These are phyloP conservation scores for Luffa aegyptiaca DNA, from an alignment of 306 rosid genomes.

Conservation along the genomic window DNA sequence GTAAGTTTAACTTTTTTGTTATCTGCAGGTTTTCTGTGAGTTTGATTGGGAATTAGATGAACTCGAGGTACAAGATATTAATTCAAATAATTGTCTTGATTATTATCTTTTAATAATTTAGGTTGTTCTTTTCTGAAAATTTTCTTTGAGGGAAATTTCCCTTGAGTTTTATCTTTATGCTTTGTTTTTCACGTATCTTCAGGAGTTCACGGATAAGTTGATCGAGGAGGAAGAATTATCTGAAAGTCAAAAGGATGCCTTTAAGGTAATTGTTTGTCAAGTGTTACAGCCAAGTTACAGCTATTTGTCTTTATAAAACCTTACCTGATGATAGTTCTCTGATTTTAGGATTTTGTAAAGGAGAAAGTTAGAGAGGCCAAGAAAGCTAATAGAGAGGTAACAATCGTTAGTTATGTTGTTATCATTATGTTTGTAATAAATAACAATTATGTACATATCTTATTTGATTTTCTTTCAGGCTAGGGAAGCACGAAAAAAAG, in stretches of 20 bases:
- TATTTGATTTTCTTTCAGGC: constrained; percentile 31
- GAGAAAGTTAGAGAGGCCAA: constrained; percentile 76
- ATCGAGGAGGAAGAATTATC: constrained; percentile 57
- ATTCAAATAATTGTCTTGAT: not conserved
- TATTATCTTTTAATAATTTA: not conserved
- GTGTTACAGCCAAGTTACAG: not conserved
- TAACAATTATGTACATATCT: not conserved
- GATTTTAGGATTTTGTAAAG: constrained; percentile 56
- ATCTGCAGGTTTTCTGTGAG: constrained; percentile 60
- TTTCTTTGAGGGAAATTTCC: not conserved
- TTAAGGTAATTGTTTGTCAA: constrained; percentile 36
- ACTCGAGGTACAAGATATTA: constrained; percentile 42
- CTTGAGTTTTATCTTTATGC: not conserved
- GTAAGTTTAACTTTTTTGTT: constrained; percentile 1
- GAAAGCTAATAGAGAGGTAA: constrained; percentile 62
- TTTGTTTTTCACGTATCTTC: not conserved
- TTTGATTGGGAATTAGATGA: constrained; percentile 93
- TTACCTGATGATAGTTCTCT: not conserved
- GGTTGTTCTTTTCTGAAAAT: not conserved
- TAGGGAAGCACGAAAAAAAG: constrained; percentile 64
- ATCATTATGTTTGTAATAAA: not conserved
- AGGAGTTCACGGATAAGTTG: constrained; percentile 72
- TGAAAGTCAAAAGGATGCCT: constrained; percentile 57
- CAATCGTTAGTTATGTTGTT: not conserved
- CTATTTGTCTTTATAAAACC: not conserved